Conservation (phyloP, 1,139 yeast genomes). For the Hyphopichia fennica region DNA sequence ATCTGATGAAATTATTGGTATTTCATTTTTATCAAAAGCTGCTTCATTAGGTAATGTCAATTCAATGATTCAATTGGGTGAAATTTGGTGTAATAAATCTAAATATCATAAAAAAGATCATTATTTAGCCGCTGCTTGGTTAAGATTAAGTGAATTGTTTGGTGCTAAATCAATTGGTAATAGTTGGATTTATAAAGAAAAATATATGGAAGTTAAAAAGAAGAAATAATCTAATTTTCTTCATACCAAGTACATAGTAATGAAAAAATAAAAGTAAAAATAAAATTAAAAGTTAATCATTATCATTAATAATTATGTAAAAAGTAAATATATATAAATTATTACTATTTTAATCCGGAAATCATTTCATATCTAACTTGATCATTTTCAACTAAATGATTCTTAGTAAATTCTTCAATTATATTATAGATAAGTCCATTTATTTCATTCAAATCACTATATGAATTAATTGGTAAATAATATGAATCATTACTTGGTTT, state of each 20-base stretch:
- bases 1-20: constrained; percentile 58
- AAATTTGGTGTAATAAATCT: constrained; percentile 62
- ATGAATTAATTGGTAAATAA: constrained; percentile 40
- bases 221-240: not conserved
- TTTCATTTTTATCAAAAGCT: constrained; percentile 62
- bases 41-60: constrained; percentile 70
- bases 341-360: not conserved
- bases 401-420: constrained; percentile 32
- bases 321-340: too few relatives aligned
- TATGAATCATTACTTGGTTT: constrained; percentile 23
- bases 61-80: constrained; percentile 73
- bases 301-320: too few relatives aligned
- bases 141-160: constrained; percentile 62
- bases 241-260: too few relatives aligned
- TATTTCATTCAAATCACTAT: constrained; percentile 35
- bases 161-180: constrained; percentile 70
- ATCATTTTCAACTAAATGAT: constrained; percentile 12
- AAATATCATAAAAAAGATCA: constrained; percentile 58
- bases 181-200: constrained; percentile 77
- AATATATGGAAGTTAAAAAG: constrained; percentile 43
- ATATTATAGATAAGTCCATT: constrained; percentile 31
- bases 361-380: not conserved
- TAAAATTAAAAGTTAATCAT: too few relatives aligned
- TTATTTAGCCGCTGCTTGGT: constrained; percentile 68
- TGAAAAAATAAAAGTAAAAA: too few relatives aligned